Percentiles rank a stretch among this genome's conserved stretches.
phyloP scores from a whole-genome alignment of 148 eudicot genomes.

The Rhododendron williamsianum region DNA sequence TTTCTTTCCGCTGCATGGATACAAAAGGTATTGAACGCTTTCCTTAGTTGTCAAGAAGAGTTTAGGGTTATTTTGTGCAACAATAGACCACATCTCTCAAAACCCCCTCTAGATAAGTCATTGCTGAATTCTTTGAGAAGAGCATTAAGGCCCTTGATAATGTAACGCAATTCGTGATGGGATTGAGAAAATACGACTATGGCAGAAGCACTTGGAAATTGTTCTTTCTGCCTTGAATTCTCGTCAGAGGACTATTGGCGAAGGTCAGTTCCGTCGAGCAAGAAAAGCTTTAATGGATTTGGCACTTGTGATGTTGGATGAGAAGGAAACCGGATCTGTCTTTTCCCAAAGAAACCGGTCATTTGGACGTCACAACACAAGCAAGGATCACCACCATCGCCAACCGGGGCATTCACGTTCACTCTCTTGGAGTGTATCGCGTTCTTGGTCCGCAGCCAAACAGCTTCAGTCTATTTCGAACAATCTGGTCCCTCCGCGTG shows the following conservation, averaged over 20 bases:
- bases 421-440: constrained; percentile 77
- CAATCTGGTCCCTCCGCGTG: constrained; percentile 46
- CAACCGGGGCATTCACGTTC: constrained; percentile 36
- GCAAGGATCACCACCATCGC: constrained; percentile 29
- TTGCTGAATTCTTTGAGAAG: constrained; percentile 46
- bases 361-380: constrained; percentile 37
- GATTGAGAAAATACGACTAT: constrained; percentile 52
- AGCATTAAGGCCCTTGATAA: constrained; percentile 61
- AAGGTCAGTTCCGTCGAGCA: constrained; percentile 53
- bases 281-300: constrained; percentile 63
- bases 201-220: constrained; percentile 63
- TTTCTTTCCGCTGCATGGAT: constrained; percentile 58
- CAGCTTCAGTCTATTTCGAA: constrained; percentile 47
- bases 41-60: constrained; percentile 46
- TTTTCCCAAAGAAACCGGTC: constrained; percentile 55
- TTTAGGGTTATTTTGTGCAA: constrained; percentile 38
- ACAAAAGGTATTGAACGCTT: constrained; percentile 38
- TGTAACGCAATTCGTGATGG: constrained; percentile 74
- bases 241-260: constrained; percentile 27
- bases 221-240: constrained; percentile 40
- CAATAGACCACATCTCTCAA: constrained; percentile 28
- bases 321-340: constrained; percentile 43
- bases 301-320: constrained; percentile 50
- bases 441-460: constrained; percentile 64
- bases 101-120: constrained; percentile 43